phyloP scores from a whole-genome alignment of 2,329 filamentous ascomycete species.

The Ceratocystis papillata region DNA sequence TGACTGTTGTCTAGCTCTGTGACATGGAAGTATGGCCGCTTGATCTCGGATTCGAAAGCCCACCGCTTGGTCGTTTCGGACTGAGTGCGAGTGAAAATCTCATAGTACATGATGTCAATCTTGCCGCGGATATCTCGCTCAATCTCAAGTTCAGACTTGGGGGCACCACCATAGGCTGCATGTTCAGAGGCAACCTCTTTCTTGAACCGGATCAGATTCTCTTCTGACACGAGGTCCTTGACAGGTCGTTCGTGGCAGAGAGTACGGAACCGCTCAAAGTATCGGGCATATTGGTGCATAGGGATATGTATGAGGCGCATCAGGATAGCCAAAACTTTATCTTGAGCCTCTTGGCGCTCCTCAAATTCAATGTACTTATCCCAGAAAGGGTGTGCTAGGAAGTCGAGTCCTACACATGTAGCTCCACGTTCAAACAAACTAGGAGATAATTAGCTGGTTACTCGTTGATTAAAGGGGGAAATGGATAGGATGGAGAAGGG shows the following conservation, averaged over 20 bases:
- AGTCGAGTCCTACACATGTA: slow-evolving; percentile 77
- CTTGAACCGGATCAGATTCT: slow-evolving; percentile 57
- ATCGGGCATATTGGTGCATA: slow-evolving; percentile 89
- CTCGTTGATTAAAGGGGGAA: slow-evolving; percentile 28
- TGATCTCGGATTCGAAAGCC: slow-evolving; percentile 90
- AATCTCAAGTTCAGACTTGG: slow-evolving; percentile 62
- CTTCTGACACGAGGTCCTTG: slow-evolving; percentile 57
- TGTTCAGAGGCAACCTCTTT: slow-evolving; percentile 61
- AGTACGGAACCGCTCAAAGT: slow-evolving; percentile 81
- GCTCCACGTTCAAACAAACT: slow-evolving; percentile 91
- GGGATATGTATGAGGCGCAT: slow-evolving; percentile 76
- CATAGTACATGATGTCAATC: slow-evolving; percentile 69
- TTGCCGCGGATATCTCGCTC: slow-evolving; percentile 73
- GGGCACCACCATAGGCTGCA: slow-evolving; percentile 39
- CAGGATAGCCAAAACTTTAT: slow-evolving; percentile 76
- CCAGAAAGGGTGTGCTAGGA: slow-evolving; percentile 92
- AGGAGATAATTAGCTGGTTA: slow-evolving; percentile 11
- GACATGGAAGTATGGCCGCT: slow-evolving; percentile 93
- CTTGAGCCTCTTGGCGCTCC: slow-evolving; percentile 72
- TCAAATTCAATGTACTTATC: slow-evolving; percentile 98
- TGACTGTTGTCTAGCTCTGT: slow-evolving; percentile 82
- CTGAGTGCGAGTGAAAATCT: slow-evolving; percentile 71
- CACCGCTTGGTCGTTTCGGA: slow-evolving; percentile 83
- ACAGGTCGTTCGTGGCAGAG: slow-evolving; percentile 64
- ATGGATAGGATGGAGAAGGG: slow-evolving; percentile 25